These are phyloP conservation scores for Aspergillus transmontanensis DNA, from an alignment of 2,329 filamentous ascomycete genomes.

Conservation along the genomic window DNA sequence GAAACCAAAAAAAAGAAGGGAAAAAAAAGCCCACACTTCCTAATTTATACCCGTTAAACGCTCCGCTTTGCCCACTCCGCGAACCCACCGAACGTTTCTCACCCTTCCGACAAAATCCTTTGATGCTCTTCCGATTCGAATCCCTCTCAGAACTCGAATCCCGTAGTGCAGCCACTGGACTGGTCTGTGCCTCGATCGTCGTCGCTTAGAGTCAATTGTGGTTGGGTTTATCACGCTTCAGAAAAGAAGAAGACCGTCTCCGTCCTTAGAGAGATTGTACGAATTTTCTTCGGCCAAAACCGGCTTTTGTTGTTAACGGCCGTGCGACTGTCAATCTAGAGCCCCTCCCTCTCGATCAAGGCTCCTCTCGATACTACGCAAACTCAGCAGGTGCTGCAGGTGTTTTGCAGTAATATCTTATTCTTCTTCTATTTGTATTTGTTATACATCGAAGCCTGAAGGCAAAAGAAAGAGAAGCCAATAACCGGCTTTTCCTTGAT, in stretches of 20 bases:
- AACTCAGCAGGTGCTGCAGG: slow-evolving; percentile 80
- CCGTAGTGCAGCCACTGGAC: slow-evolving; percentile 49
- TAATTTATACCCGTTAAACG: slow-evolving; percentile 21
- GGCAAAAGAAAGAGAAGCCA: slow-evolving; percentile 15
- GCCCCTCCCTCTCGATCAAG: slow-evolving; percentile 13
- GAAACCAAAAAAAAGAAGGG: slow-evolving; percentile 12
- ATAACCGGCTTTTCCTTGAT: slow-evolving; percentile 8
- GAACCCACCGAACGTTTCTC: slow-evolving; percentile 15
- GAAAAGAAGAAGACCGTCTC: slow-evolving; percentile 13
- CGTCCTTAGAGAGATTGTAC: slow-evolving; percentile 26
- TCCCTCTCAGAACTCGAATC: slow-evolving; percentile 29
- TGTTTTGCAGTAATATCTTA: slow-evolving; percentile 51
- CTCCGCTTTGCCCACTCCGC: slow-evolving; percentile 17
- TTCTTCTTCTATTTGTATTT: slow-evolving; percentile 41
- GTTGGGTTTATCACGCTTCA: slow-evolving; percentile 30
- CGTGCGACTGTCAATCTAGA: slow-evolving; percentile 13
- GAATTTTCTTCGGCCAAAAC: slow-evolving; percentile 11
- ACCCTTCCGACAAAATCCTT: slow-evolving; percentile 20
- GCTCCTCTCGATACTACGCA: slow-evolving; percentile 31
- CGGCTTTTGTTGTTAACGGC: slow-evolving; percentile 1
- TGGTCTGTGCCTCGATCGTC: slow-evolving; percentile 45
- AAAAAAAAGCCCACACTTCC: slow-evolving; percentile 23
- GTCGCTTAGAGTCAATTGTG: slow-evolving; percentile 31
- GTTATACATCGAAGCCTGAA: slow-evolving; percentile 29
- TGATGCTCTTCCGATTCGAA: slow-evolving; percentile 30